Evolutionary conservation across 306 rosid genomes (phyloP), one percentile per base, ranked within the genome.

Genomic region (Quercus bicolor): DNA sequence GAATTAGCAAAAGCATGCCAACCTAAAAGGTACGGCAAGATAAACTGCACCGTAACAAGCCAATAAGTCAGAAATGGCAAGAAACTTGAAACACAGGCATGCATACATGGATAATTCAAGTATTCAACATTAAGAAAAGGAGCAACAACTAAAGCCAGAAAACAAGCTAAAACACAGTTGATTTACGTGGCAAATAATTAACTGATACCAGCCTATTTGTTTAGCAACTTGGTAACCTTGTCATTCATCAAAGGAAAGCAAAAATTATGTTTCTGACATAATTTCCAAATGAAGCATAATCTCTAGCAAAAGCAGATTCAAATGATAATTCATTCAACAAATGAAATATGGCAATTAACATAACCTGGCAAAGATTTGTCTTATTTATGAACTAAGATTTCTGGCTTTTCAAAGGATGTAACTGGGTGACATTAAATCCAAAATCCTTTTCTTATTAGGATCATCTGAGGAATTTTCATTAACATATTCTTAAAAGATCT

Each of bases 1-100:
- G 95, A 83, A 86, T 88, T 85, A 61, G 90, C 92, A 80, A 86
- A 91, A 23, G 95, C 84, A 78, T 92, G 95, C 98, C 98, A 94
- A 73, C 98, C 97, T 20, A 92, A 70, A 57, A 91, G 90, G 85
- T 87, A 86, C 5, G 97, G 98, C 87, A 89, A 57, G 88, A 94
- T 84, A 81, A 65, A 94, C 98, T 94, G 87, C 90, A 82, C 5
- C 78, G 11, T 54, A 45, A 77, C 82, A 10, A 12, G 68, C 20
- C 21, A 57, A 20, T 23, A 79, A 2, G 64, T 75, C 72, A 23
- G 21, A 78, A 68, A 29, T 5, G 29, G 61, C 33, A 55, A 43
- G 29, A 77, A 52, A 60, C 43, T 69, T 72, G 52, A 23, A 72
- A 31, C 34, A 43, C 48, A 33, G 43, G 48, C 4, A 75, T 24